Base-by-base conservation (phyloP, 2,329 filamentous ascomycete species). In the Colletotrichum salicis region DNA sequence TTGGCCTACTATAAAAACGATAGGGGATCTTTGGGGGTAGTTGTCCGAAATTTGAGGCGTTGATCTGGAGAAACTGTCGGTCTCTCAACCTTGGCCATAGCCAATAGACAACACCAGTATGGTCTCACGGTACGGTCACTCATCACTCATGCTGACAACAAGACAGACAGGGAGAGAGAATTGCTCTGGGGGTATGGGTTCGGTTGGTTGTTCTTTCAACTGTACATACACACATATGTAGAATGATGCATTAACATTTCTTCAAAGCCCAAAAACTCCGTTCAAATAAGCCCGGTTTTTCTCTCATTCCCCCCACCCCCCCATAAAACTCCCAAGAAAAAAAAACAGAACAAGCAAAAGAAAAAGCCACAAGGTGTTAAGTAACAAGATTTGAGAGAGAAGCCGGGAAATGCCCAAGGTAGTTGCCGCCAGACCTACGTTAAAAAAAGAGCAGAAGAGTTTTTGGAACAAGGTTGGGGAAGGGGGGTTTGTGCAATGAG, bases 321-420 rank as follows among this genome's bases (percentile, higher is more conserved):
- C 31, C 37, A 57, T 10, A 58, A 58, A 70, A 70, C 67, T 70
- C 67, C 67, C 67, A 60, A 41, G 45, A 35, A 64, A 65, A 45
- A 64, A 29, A n/a, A 24, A 33, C 27, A 12, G 35, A 29, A 31
- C 35, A 37, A 6, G 12, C 15, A 29, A 13, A 61, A 29, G 8
- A 61, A 7, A 27, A 24, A 33, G n/a, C 11, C 27, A 11, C 51
- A 41, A 27, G 61, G 24, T 61, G 35, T 4, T 41, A 54, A 13
- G 67, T 27, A 19, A 64, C 61, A 64, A 64, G 61, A 54, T 29
- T 29, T 12, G 22, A 52, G 60, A 35, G 52, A 48, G 52, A 27
- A 29, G 19, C 31, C 27, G 27, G 48, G 24, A 64, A 19, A 59
- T 13, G 22, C n/a, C 29, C n/a, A 41, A 41, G 37, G 10, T 41